phyloP scores from a whole-genome alignment of 2,329 filamentous ascomycete species.

The Huntiella omanensis region DNA sequence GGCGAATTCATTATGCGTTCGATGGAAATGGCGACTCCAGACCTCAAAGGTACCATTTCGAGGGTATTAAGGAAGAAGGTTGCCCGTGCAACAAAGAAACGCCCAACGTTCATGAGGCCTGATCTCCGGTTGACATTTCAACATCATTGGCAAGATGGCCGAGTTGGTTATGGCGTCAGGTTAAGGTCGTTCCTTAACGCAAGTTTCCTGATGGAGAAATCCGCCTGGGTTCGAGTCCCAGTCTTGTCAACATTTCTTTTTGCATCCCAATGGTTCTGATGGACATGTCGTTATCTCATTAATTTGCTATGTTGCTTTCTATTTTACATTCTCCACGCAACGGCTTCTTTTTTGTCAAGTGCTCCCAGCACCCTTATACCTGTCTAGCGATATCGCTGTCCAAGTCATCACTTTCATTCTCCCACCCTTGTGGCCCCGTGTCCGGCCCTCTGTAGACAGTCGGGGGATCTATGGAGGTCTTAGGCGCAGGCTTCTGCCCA shows the following conservation, averaged over 20 bases:
- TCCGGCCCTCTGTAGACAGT: neutral
- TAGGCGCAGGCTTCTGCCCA: neutral
- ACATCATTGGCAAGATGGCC: conserved; percentile 16
- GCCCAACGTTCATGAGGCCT: too few relatives aligned
- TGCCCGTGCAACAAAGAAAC: too few relatives aligned
- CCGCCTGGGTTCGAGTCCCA: conserved; percentile 10
- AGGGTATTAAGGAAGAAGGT: too few relatives aligned
- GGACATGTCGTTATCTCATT: neutral
- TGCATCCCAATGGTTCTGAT: neutral
- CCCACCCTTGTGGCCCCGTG: conserved; percentile 1
- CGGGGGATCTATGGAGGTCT: neutral
- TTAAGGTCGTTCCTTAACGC: conserved; percentile 16
- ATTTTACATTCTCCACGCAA: neutral
- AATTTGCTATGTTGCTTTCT: neutral
- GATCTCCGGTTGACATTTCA: too few relatives aligned
- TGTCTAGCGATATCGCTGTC: neutral
- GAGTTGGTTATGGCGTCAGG: conserved; percentile 21
- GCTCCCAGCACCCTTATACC: too few relatives aligned
- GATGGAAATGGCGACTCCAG: too few relatives aligned
- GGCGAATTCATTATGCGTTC: too few relatives aligned
- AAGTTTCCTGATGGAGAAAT: conserved; percentile 10
- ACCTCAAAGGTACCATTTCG: too few relatives aligned
- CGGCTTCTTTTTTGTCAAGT: too few relatives aligned
- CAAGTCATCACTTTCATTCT: conserved; percentile 2
- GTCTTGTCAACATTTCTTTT: conserved; percentile 6